These are phyloP conservation scores for Dactylorhiza incarnata DNA, from an alignment of 106 monocot species.

Conservation along the genomic window DNA sequence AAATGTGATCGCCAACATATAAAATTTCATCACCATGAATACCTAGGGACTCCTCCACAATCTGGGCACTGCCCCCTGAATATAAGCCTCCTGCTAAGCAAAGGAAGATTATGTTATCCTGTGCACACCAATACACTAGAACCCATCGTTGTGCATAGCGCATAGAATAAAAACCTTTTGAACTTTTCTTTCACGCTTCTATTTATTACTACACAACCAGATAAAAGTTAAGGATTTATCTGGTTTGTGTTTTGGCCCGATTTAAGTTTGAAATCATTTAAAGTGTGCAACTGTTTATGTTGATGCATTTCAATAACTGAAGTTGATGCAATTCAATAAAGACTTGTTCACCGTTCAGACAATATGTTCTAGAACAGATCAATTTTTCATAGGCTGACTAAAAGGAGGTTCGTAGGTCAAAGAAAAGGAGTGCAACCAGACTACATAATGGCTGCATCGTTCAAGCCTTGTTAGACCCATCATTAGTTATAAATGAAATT, in stretches of 20 bases:
- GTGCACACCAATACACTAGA: background rate
- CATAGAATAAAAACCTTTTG: background rate
- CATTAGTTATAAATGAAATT: too few species aligned
- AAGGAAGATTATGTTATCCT: background rate
- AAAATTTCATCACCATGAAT: slow-evolving; percentile 95
- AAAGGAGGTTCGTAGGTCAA: too few species aligned
- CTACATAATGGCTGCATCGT: too few species aligned
- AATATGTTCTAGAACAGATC: too few species aligned
- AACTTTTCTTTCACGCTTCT: background rate
- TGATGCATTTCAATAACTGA: too few species aligned
- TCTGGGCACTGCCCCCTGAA: slow-evolving; percentile 92
- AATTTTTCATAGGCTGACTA: too few species aligned
- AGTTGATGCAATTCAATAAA: too few species aligned
- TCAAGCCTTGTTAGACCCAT: too few species aligned
- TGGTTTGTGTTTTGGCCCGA: background rate
- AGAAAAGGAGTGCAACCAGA: too few species aligned
- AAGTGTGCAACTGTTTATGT: too few species aligned
- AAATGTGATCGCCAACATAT: slow-evolving; percentile 97
- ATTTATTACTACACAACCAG: background rate
- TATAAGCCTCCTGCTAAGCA: slow-evolving; percentile 69
- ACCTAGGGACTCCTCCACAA: slow-evolving; percentile 78
- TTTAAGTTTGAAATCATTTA: background rate
- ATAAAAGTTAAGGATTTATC: too few species aligned
- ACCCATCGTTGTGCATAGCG: background rate
- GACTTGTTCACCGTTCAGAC: too few species aligned